Percentiles rank a stretch among this genome's conserved stretches.
These are phyloP conservation scores for Aspergillus bridgeri DNA, from an alignment of 495 filamentous ascomycete genomes.

Conservation along the genomic window DNA sequence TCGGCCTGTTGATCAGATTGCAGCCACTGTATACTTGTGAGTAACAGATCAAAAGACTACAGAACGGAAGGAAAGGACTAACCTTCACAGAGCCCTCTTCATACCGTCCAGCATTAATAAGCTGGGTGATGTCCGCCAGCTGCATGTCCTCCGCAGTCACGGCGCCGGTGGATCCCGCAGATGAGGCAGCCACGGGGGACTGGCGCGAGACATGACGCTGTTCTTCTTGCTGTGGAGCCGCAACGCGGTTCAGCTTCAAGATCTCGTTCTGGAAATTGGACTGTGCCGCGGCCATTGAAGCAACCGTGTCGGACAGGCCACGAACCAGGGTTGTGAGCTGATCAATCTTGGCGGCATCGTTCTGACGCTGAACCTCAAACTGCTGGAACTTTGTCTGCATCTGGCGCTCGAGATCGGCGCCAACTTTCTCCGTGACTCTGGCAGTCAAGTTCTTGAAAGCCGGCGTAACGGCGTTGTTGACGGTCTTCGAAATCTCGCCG, in stretches of 20 bases:
- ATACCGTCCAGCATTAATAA: constrained; percentile 62
- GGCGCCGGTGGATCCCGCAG: constrained; percentile 32
- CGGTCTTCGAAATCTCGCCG: constrained; percentile 55
- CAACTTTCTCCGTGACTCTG: constrained; percentile 57
- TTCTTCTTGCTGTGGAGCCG: constrained; percentile 13
- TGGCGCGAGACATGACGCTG: background rate
- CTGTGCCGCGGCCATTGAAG: constrained; percentile 65
- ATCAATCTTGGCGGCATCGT: constrained; percentile 77
- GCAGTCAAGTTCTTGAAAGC: constrained; percentile 58
- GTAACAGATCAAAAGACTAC: too few relatives aligned
- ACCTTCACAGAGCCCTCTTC: constrained; percentile 70
- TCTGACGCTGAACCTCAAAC: constrained; percentile 64
- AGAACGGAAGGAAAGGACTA: too few relatives aligned
- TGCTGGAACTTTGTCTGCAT: constrained; percentile 59
- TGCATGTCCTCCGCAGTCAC: constrained; percentile 62
- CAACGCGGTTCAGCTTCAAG: constrained; percentile 45
- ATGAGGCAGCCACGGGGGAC: constrained; percentile 11
- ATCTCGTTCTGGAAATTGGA: constrained; percentile 59
- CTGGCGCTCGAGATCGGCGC: constrained; percentile 62
- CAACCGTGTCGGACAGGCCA: constrained; percentile 67
- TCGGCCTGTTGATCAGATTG: constrained; percentile 71
- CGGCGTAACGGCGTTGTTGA: constrained; percentile 62
- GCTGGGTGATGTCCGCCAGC: constrained; percentile 57
- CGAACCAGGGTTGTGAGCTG: constrained; percentile 71
- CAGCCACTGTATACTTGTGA: constrained; percentile 64